Evolutionary conservation across 2,329 filamentous ascomycete species (phyloP).

Genomic region (Ascocoryne sarcoides): DNA sequence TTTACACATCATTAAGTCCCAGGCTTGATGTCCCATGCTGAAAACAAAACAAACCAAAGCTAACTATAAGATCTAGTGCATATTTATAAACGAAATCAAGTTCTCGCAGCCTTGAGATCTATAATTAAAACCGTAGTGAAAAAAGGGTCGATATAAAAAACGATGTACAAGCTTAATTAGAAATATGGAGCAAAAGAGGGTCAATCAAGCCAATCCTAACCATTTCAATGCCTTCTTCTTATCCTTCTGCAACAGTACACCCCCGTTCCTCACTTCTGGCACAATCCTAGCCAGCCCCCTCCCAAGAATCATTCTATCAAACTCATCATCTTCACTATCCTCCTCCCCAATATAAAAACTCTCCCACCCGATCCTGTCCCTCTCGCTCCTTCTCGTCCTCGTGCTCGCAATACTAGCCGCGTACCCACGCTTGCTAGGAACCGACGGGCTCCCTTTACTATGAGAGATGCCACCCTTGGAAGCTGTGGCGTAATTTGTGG

Average conservation of each 20-base stretch:
- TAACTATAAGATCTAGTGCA: no score
- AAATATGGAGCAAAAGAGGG: no score
- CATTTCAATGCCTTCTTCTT: slow-evolving; percentile 32
- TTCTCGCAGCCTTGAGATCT: no score
- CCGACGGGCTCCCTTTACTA: not conserved
- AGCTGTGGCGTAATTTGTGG: not conserved
- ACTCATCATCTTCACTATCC: slow-evolving; percentile 28
- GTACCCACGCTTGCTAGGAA: slow-evolving; percentile 5
- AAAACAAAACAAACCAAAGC: no score
- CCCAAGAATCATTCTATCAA: slow-evolving; percentile 27
- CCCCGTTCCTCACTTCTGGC: slow-evolving; percentile 8
- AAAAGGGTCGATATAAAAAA: no score
- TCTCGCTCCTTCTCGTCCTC: slow-evolving; percentile 8
- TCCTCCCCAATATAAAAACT: slow-evolving; percentile 26
- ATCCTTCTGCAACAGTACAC: slow-evolving; percentile 12
- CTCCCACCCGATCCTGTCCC: slow-evolving; percentile 17
- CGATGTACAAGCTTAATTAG: no score
- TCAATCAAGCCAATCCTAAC: slow-evolving; percentile 30
- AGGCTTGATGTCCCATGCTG: no score
- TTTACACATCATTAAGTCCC: no score
- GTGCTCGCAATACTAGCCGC: slow-evolving; percentile 7
- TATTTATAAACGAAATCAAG: no score
- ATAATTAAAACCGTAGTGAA: no score
- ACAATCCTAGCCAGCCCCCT: slow-evolving; percentile 13
- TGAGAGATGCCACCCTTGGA: not conserved